Percentiles rank a stretch among this genome's conserved stretches.
Conservation (phyloP, 2,329 filamentous ascomycete genomes). For the Fusarium buharicum region DNA sequence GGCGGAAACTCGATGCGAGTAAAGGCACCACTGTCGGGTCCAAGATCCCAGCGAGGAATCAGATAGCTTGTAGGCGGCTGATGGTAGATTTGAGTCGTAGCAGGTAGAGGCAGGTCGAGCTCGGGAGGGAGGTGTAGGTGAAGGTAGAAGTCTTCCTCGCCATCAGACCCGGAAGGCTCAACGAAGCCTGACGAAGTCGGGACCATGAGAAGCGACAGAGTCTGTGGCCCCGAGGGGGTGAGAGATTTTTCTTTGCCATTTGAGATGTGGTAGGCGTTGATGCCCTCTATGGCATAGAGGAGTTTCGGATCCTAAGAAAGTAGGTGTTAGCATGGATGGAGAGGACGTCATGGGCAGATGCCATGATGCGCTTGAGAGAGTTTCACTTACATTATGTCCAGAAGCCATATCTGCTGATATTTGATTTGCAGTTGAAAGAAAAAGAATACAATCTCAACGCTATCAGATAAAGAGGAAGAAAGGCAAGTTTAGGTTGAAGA, state of each 20-base stretch:
- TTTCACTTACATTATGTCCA: constrained; percentile 47
- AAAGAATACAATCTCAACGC: not conserved
- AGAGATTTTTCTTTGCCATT: constrained; percentile 86
- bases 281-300: constrained; percentile 80
- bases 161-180: constrained; percentile 64
- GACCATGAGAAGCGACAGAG: constrained; percentile 93
- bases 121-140: constrained; percentile 95
- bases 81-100: constrained; percentile 97
- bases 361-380: constrained; percentile 22
- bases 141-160: constrained; percentile 94
- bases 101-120: constrained; percentile 90
- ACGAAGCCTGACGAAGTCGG: constrained; percentile 82
- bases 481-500: constrained; percentile 13
- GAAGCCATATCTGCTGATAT: constrained; percentile 44
- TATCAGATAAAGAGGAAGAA: constrained; percentile 2
- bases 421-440: not conserved
- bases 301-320: constrained; percentile 67
- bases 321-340: constrained; percentile 22
- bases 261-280: constrained; percentile 90
- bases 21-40: constrained; percentile 87
- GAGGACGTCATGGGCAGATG: constrained; percentile 20
- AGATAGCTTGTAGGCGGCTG: constrained; percentile 92
- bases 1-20: constrained; percentile 91
- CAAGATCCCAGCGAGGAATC: constrained; percentile 94
- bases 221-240: constrained; percentile 87